Base-by-base conservation (phyloP, 208 protist genomes). In the Trypanosoma avium region DNA sequence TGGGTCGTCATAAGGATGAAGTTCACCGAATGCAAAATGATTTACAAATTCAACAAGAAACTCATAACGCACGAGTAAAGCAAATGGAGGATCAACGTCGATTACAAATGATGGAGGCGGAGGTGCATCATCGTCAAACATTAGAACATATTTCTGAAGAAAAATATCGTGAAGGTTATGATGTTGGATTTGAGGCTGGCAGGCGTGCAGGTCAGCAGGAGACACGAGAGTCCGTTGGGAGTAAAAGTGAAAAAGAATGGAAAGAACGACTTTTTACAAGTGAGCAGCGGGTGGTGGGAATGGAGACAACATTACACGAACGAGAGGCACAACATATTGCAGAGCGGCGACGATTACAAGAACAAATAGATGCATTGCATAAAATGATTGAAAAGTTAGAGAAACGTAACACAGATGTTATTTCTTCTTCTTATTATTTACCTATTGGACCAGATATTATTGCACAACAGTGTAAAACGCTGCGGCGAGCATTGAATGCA, bases 1-100 rank as follows among this genome's bases (percentile, higher is more conserved):
- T 93, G 38, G 71, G 81, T 26, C 70, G 72, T n/a, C 79, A 76
- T n/a, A 72, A 80, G 35, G 83, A 93, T 49, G 61, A 74, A 53
- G 67, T 75, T 12, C 72, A 73, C 17, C 59, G 57, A 32, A 49
- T 90, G 36, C 68, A 93, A 63, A 81, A 58, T 22, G 82, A 93
- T 53, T 29, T 89, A 26, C 65, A 46, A 40, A 69, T 88, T 24
- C 77, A 90, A 63, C 71, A 79, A 42, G 77, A 89, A 24, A 58
- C 86, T 21, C 59, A 65, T 58, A 46, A 50, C 21, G 50, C 70
- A 15, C 75, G 79, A 9, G 55, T 85, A 30, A 50, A 35, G 17
- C 77, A 93, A n/a, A 46, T 72, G 29, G 69, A 77, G 50, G 84
- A 90, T 66, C 73, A 77, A 22, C 54, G 64, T 19, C 82, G 82